phyloP scores from a whole-genome alignment of 2,329 filamentous ascomycete genomes.

The Lasiodiplodia sp. region DNA sequence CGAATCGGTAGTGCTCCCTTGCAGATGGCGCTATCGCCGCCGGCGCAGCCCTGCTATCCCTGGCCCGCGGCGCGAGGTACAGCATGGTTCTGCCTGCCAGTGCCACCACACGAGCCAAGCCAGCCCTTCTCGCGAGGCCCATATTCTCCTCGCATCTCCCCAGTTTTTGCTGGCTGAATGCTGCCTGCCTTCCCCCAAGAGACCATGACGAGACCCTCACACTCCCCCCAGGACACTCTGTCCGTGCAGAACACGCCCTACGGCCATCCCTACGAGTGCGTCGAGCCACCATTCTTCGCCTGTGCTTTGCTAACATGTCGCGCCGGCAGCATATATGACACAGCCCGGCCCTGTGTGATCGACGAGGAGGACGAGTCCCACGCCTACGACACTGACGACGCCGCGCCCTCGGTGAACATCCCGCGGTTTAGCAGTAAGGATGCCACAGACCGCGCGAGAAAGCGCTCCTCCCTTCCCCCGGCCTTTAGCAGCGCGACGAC shows the following conservation, averaged over 20 bases:
- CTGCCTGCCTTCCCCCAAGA: not conserved
- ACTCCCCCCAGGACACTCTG: not conserved
- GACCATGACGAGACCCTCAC: slow-evolving; percentile 11
- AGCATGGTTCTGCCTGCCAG: slow-evolving; percentile 3
- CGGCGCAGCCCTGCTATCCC: slow-evolving; percentile 16
- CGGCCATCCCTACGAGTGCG: slow-evolving; percentile 5
- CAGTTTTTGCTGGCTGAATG: not conserved
- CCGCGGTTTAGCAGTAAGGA: slow-evolving; percentile 13
- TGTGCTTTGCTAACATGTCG: not conserved
- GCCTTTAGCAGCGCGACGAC: slow-evolving; percentile 10
- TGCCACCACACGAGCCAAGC: slow-evolving; percentile 1
- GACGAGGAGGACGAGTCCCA: slow-evolving; percentile 21
- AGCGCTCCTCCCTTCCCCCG: slow-evolving; percentile 12
- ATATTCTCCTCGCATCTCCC: slow-evolving; percentile 1
- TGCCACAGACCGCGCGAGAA: not conserved
- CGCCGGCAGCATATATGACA: slow-evolving; percentile 5
- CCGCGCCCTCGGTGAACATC: slow-evolving; percentile 23
- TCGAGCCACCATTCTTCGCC: not conserved
- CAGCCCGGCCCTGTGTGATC: slow-evolving; percentile 16
- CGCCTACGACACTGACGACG: slow-evolving; percentile 15
- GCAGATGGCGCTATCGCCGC: slow-evolving; percentile 19
- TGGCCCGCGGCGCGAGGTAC: slow-evolving; percentile 2
- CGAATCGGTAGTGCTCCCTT: slow-evolving; percentile 5
- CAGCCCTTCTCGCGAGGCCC: not conserved
- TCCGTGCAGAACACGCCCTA: slow-evolving; percentile 13